Base-by-base conservation (phyloP, 352 stramenopile genomes). In the Globisporangium perplexum region DNA sequence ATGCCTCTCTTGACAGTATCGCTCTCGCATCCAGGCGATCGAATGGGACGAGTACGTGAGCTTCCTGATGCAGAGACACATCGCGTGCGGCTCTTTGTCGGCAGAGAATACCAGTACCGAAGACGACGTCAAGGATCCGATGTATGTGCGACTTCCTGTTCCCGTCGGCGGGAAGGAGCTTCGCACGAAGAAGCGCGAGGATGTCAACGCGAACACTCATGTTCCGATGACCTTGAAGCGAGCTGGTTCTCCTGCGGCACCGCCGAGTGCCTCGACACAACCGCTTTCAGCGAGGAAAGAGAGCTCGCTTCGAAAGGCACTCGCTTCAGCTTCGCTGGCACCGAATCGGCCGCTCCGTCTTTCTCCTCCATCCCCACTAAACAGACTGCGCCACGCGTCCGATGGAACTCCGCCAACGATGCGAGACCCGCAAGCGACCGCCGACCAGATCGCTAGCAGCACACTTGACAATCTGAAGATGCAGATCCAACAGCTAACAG, bases 1-100 rank as follows among this genome's bases (percentile, higher is more conserved):
- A 28, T n/a, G 42, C 8, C 11, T 22, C 3, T 18, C 7, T 4
- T 7, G 20, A 47, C 43, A 33, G 2, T 31, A 4, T 48, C 0
- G 26, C 22, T 31, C 6, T 50, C 22, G 3, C 18, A 26, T 36
- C 4, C 31, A 84, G 71, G 56, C 62, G 18, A 69, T 85, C 15
- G 64, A 80, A 44, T 88, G 77, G 77, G 26, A 52, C n/a, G 74
- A 88, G 33, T 88, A 77, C 64, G 56, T 88, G 17, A 55, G 54
- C 12, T 85, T 83, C 47, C 51, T 88, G 0, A 65, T 62, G 33
- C 49, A 66, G 41, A 54, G 61, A 17, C 28, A 51, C 17, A 15
- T 44, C 7, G 35, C 10, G 30, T 14, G 30, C 1, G 30, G 30
- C 12, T 35, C 30, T 12, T 35, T 35, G 7, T 35, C 30, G 42